A percentile compares a stretch with the other conserved stretches of the same genome.
These are phyloP conservation scores for Aspergillus carlsbadensis DNA, from an alignment of 495 filamentous ascomycete genomes.

Conservation along the genomic window DNA sequence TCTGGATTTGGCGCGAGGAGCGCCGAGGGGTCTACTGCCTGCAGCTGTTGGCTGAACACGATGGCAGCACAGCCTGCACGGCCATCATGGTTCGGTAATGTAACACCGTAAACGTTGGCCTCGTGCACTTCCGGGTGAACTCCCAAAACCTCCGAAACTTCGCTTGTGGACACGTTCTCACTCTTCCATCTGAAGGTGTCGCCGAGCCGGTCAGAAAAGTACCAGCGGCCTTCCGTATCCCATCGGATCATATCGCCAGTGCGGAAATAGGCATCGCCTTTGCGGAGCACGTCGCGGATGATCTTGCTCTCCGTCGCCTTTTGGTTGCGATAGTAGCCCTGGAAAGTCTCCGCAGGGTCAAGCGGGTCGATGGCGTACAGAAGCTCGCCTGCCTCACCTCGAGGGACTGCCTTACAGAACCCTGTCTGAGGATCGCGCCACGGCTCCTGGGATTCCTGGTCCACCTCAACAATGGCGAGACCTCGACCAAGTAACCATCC, in stretches of 20 bases:
- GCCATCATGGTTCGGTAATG: constrained; percentile 80
- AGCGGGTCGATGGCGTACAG: constrained; percentile 68
- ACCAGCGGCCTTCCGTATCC: constrained; percentile 72
- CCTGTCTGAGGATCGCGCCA: constrained; percentile 70
- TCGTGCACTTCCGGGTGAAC: constrained; percentile 66
- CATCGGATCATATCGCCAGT: constrained; percentile 78
- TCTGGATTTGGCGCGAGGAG: constrained; percentile 35
- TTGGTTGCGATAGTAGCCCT: constrained; percentile 82
- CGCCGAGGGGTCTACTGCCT: constrained; percentile 26
- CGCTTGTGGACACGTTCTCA: constrained; percentile 88
- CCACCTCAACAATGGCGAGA: constrained; percentile 66
- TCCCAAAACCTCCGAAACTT: constrained; percentile 68
- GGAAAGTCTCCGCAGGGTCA: constrained; percentile 66
- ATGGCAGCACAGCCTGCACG: constrained; percentile 81
- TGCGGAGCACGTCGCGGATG: constrained; percentile 70
- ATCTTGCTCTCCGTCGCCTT: constrained; percentile 77
- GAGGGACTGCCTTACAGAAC: constrained; percentile 60
- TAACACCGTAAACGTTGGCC: constrained; percentile 86
- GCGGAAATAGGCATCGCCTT: constrained; percentile 85
- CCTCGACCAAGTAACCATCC: constrained; percentile 49
- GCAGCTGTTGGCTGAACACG: constrained; percentile 47
- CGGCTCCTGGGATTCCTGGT: constrained; percentile 69
- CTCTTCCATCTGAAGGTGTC: constrained; percentile 96
- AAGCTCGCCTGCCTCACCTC: constrained; percentile 75
- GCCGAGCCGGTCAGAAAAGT: constrained; percentile 86